These are phyloP conservation scores for Chondrostereum purpureum DNA, from an alignment of 1,284 basidiomycete genomes.

Conservation along the genomic window DNA sequence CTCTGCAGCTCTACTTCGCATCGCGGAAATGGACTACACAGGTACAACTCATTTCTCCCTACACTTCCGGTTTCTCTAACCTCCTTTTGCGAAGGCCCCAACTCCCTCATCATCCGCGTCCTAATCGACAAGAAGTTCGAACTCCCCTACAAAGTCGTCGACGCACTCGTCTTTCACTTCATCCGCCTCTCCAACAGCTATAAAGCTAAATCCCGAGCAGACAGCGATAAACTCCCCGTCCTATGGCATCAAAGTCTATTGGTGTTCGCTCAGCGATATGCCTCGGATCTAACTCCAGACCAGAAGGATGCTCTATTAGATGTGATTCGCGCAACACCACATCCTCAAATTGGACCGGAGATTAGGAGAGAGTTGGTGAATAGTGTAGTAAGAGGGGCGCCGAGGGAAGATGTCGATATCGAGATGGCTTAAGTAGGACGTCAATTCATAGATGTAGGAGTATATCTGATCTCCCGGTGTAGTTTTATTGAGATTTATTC, in stretches of 20 bases:
- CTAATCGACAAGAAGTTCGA: constrained; percentile 98
- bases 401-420: constrained; percentile 45
- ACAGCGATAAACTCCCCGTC: constrained; percentile 80
- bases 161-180: constrained; percentile 97
- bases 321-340: constrained; percentile 81
- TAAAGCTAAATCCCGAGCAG: constrained; percentile 59
- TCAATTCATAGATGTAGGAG: too few relatives aligned
- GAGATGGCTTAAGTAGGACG: constrained; percentile 52
- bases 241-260: constrained; percentile 98
- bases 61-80: not conserved
- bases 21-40: constrained; percentile 96
- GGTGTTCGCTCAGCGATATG: constrained; percentile 95
- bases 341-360: constrained; percentile 86
- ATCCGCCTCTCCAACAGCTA: constrained; percentile 91
- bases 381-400: constrained; percentile 68
- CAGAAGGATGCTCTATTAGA: constrained; percentile 98
- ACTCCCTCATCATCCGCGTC: constrained; percentile 95
- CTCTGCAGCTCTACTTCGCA: constrained; percentile 88
- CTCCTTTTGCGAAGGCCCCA: constrained; percentile 55
- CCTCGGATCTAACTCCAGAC: constrained; percentile 93
- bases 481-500: too few relatives aligned
- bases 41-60: constrained; percentile 33
- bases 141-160: constrained; percentile 96
- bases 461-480: too few relatives aligned
- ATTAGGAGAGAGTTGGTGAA: constrained; percentile 83